These are phyloP conservation scores for Aspergillus thermomutatus DNA, from an alignment of 2,329 filamentous ascomycete genomes.

Conservation along the genomic window DNA sequence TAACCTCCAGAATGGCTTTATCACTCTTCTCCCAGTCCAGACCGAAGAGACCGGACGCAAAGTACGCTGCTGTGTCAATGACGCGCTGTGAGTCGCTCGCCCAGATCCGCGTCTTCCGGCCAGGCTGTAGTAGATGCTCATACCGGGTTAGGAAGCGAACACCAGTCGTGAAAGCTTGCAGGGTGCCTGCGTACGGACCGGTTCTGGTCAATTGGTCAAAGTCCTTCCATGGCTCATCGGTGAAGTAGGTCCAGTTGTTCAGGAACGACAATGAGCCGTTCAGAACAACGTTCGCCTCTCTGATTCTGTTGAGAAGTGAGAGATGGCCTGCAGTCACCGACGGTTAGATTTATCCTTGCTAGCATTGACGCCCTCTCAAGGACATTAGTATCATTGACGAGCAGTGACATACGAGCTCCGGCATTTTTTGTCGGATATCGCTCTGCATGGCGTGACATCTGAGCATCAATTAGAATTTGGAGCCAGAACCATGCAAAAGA, in stretches of 20 bases:
- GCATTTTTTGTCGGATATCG: conserved; percentile 54
- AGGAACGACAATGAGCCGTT: conserved; percentile 53
- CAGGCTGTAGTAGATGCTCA: conserved; percentile 40
- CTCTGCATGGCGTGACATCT: conserved; percentile 58
- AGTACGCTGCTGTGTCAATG: conserved; percentile 55
- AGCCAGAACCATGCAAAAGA: neutral
- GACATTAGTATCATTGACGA: neutral
- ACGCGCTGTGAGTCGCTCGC: conserved; percentile 54
- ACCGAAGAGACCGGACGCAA: conserved; percentile 55
- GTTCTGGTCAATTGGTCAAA: conserved; percentile 56
- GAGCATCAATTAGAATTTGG: neutral
- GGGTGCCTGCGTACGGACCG: conserved; percentile 55
- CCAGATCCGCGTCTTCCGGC: conserved; percentile 47
- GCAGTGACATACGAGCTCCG: conserved; percentile 45
- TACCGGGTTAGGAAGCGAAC: conserved; percentile 54
- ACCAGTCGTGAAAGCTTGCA: conserved; percentile 54
- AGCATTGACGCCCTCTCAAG: neutral
- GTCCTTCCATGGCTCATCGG: conserved; percentile 39
- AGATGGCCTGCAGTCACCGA: conserved; percentile 41
- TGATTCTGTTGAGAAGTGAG: conserved; percentile 47
- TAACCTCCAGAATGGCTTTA: conserved; percentile 47
- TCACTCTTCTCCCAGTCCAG: conserved; percentile 40
- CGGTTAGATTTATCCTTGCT: conserved; percentile 1
- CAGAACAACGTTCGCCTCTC: conserved; percentile 38
- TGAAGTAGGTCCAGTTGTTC: conserved; percentile 55